Percentiles rank a stretch among this genome's conserved stretches.
phyloP scores from a whole-genome alignment of 805 yeast species.

The Wickerhamiella azymoides region DNA sequence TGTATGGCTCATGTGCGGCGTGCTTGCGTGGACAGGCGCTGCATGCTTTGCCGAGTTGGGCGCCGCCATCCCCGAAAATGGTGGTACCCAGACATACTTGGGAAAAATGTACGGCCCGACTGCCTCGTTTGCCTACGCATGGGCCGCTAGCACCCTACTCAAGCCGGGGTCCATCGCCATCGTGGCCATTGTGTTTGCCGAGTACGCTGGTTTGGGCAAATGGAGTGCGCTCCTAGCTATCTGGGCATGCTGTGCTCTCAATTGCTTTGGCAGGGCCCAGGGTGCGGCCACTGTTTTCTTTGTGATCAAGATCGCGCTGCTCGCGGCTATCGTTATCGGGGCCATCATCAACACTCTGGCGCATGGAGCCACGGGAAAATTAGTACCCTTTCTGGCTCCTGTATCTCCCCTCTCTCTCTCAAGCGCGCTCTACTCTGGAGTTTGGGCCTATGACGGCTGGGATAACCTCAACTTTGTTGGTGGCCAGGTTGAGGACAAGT shows the following conservation, averaged over 20 bases:
- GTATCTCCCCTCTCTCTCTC: slow-evolving; percentile 22
- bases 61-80: slow-evolving; percentile 28
- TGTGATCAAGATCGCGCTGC: slow-evolving; percentile 24
- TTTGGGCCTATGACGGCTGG: slow-evolving; percentile 36
- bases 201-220: slow-evolving; percentile 22
- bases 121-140: slow-evolving; percentile 27
- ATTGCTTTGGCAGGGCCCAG: slow-evolving; percentile 14
- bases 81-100: slow-evolving; percentile 30
- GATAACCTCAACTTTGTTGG: slow-evolving; percentile 31
- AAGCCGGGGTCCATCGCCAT: slow-evolving; percentile 32
- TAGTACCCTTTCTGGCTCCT: slow-evolving; percentile 19
- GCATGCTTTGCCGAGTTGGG: slow-evolving; percentile 31
- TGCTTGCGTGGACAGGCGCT: slow-evolving; percentile 33
- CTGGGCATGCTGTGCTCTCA: slow-evolving; percentile 22
- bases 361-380: slow-evolving; percentile 17
- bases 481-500: slow-evolving; percentile 27
- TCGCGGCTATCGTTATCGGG: slow-evolving; percentile 22
- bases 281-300: slow-evolving; percentile 22
- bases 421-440: slow-evolving; percentile 29
- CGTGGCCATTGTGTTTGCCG: slow-evolving; percentile 29
- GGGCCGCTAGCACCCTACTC: slow-evolving; percentile 28
- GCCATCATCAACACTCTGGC: slow-evolving; percentile 19
- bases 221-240: background rate
- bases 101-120: slow-evolving; percentile 26
- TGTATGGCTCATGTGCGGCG: slow-evolving; percentile 29